Conservation (phyloP, 2,329 filamentous ascomycete species). For the Colletotrichum neosansevieriae region DNA sequence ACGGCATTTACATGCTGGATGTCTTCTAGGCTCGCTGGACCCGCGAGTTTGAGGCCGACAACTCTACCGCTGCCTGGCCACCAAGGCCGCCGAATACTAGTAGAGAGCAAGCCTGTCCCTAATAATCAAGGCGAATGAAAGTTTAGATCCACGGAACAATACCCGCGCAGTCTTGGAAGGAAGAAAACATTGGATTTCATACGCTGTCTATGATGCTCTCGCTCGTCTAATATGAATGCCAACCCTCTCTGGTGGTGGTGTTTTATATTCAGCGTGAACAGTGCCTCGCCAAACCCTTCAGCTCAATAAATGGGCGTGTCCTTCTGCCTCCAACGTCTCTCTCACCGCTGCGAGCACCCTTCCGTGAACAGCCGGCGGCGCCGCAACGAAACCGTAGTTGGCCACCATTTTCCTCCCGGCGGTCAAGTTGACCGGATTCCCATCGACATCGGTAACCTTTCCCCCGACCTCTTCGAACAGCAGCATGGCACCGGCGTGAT, state of each 20-base stretch:
- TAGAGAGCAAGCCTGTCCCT: too few species aligned
- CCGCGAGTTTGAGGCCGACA: conserved; percentile 41
- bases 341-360: conserved; percentile 55
- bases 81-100: too few species aligned
- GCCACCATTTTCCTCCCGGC: conserved; percentile 60
- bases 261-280: too few species aligned
- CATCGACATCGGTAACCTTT: conserved; percentile 65
- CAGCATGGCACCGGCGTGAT: conserved; percentile 71
- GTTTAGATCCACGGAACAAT: too few species aligned
- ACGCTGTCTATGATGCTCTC: too few species aligned
- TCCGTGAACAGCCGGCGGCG: conserved; percentile 58
- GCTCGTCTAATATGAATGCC: too few species aligned
- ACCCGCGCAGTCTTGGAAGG: too few species aligned
- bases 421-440: conserved; percentile 61
- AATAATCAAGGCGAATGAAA: too few species aligned
- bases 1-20: conserved; percentile 60
- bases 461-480: conserved; percentile 69
- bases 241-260: too few species aligned
- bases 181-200: too few species aligned
- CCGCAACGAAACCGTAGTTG: conserved; percentile 70
- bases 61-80: too few species aligned
- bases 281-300: background rate
- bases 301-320: conserved; percentile 48
- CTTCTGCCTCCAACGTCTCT: conserved; percentile 49
- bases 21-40: conserved; percentile 51